phyloP scores from a whole-genome alignment of 805 yeast genomes.

The Barnettozyma sp. region DNA sequence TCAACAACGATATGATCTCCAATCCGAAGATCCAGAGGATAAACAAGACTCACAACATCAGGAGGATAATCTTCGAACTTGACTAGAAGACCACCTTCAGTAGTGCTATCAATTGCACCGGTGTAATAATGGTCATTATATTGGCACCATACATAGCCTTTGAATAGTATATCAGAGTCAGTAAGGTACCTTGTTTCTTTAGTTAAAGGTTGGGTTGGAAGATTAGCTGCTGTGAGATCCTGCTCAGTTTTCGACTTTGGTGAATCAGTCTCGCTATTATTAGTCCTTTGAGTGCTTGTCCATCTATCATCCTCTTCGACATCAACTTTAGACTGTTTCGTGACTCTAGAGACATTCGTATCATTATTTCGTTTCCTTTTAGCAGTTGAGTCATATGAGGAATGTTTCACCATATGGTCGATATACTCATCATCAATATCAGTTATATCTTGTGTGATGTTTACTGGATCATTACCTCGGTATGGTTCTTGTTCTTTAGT shows the following conservation, averaged over 20 bases:
- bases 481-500: neutral
- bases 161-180: slow-evolving; percentile 25
- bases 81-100: slow-evolving; percentile 29
- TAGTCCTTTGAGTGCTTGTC: neutral
- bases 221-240: too few species aligned
- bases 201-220: slow-evolving; percentile 7
- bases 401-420: too few species aligned
- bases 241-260: too few species aligned
- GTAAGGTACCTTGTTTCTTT: slow-evolving; percentile 16
- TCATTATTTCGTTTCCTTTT: too few species aligned
- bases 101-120: slow-evolving; percentile 32
- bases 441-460: slow-evolving; percentile 25
- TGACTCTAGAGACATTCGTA: neutral
- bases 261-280: slow-evolving; percentile 2
- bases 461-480: neutral
- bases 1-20: slow-evolving; percentile 46
- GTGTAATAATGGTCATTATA: slow-evolving; percentile 45
- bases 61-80: slow-evolving; percentile 33
- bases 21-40: slow-evolving; percentile 44
- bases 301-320: slow-evolving; percentile 1
- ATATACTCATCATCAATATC: slow-evolving; percentile 25
- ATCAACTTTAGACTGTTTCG: neutral
- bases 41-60: slow-evolving; percentile 23
- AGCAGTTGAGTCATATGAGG: too few species aligned
- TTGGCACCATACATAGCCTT: slow-evolving; percentile 47